Evolutionary conservation across 495 filamentous ascomycete species (phyloP).

Genomic region (Hypoxylon crocopeplum): DNA sequence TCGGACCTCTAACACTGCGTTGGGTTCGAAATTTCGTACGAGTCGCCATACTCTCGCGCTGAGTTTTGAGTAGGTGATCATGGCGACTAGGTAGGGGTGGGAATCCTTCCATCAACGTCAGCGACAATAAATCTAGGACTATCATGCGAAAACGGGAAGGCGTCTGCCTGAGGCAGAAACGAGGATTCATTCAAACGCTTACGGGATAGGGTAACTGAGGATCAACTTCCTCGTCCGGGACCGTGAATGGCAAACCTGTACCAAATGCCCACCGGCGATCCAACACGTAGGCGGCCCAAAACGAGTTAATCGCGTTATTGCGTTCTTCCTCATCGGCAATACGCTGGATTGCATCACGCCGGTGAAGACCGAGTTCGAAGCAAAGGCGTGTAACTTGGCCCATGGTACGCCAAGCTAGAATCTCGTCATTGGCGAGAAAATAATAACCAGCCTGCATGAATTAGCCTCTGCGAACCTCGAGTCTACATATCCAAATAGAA

Average conservation of each 20-base stretch:
- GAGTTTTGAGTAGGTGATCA: conserved; percentile 79
- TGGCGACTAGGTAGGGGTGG: conserved; percentile 74
- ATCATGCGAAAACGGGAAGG: not conserved
- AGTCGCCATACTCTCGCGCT: conserved; percentile 81
- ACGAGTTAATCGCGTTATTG: conserved; percentile 66
- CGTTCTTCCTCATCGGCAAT: conserved; percentile 69
- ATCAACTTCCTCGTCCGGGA: conserved; percentile 86
- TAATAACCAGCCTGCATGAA: conserved; percentile 71
- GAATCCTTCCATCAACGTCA: conserved; percentile 60
- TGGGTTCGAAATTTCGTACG: conserved; percentile 62
- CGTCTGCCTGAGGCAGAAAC: not conserved
- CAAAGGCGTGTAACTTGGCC: conserved; percentile 78
- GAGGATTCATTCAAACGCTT: conserved; percentile 44
- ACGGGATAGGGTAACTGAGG: conserved; percentile 78
- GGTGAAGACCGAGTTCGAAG: conserved; percentile 80
- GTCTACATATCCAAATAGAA: not conserved
- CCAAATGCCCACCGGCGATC: conserved; percentile 84
- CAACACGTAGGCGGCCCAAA: conserved; percentile 82
- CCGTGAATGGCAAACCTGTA: conserved; percentile 79
- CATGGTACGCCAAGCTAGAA: conserved; percentile 79
- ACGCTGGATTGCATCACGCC: conserved; percentile 72
- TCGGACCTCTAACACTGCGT: conserved; percentile 58
- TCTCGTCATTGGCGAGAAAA: conserved; percentile 82
- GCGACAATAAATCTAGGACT: not conserved
- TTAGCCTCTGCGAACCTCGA: conserved; percentile 30